A percentile compares a stretch with the other conserved stretches of the same genome.
Conservation (phyloP, 140 eudicot species). For the Anethum foeniculum region DNA sequence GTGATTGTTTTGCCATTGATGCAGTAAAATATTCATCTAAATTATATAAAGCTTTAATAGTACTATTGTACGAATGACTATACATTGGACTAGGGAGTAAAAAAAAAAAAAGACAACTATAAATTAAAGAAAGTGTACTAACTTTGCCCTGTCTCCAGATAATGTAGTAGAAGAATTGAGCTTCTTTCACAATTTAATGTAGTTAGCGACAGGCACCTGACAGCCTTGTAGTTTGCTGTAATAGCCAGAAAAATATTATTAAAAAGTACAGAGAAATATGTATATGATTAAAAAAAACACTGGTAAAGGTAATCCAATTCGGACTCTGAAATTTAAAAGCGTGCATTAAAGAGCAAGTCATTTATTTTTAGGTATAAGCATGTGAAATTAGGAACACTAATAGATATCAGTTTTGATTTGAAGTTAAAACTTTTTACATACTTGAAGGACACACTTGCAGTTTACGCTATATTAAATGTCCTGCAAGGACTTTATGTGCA, state of each 20-base stretch:
- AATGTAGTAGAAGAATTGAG: constrained; percentile 71
- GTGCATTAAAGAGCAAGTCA: not conserved
- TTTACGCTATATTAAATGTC: not conserved
- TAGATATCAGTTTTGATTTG: not conserved
- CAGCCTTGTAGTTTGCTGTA: constrained; percentile 96
- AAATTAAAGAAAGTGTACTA: constrained; percentile 16
- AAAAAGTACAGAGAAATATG: not conserved
- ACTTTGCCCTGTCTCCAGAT: constrained; percentile 75
- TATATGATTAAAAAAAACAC: not conserved
- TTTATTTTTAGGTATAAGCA: not conserved
- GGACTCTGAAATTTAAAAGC: not conserved
- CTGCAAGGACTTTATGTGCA: constrained; percentile 5
- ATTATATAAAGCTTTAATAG: not conserved
- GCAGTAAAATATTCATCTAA: not conserved
- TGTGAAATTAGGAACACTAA: not conserved
- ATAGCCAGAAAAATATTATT: constrained; percentile 14
- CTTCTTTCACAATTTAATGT: constrained; percentile 81
- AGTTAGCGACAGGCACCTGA: constrained; percentile 66
- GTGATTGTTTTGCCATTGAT: not conserved
- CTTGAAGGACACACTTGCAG: not conserved
- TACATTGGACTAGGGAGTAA: not conserved
- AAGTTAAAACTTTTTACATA: not conserved
- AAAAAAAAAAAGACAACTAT: not conserved
- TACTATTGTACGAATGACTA: not conserved
- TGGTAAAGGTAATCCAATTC: constrained; percentile 9